Base-by-base conservation (phyloP, 352 stramenopile species). In the Pythium rishiriense region DNA sequence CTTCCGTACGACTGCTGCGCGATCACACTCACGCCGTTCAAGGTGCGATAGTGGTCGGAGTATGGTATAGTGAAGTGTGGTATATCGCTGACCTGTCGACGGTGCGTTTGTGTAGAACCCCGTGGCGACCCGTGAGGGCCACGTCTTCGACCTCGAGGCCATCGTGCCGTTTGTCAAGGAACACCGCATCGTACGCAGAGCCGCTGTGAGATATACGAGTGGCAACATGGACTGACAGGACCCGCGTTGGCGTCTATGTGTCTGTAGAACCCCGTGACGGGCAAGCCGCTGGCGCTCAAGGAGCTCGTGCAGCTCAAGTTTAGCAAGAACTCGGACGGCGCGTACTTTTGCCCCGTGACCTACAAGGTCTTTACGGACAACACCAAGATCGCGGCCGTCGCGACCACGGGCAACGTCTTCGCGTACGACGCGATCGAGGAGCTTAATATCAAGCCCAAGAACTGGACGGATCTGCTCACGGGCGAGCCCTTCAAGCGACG, bases 1-100 rank as follows among this genome's bases (percentile, higher is more conserved):
- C 76, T 99, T 28, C 96, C 97, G 35, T 99, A 99, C 76, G 94
- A 99, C 68, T 99, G 97, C 81, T 99, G 98, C 72, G 94, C 97
- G 24, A 93, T 99, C 66, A 98, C 90, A 3, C 82, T 99, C 47
- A 91, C 75, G 21, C 90, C 91, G 19, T 97, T 88, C 76, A 86
- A 71, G 60, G 90, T 91, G 66, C 57, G 62, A 43, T 12, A 39
- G 3, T 39, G 33, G 17, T 14, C 17, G n/a, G n/a, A n/a, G n/a
- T n/a, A n/a, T n/a, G n/a, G n/a, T n/a, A n/a, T n/a, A n/a, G n/a
- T n/a, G n/a, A n/a, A n/a, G n/a, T n/a, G n/a, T n/a, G n/a, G n/a
- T n/a, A n/a, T n/a, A n/a, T n/a, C n/a, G n/a, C n/a, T n/a, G n/a
- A n/a, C n/a, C n/a, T n/a, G n/a, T n/a, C n/a, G n/a, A n/a, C n/a